These are phyloP conservation scores for Sporothrix curviconia DNA, from an alignment of 2,329 filamentous ascomycete species.

Conservation along the genomic window DNA sequence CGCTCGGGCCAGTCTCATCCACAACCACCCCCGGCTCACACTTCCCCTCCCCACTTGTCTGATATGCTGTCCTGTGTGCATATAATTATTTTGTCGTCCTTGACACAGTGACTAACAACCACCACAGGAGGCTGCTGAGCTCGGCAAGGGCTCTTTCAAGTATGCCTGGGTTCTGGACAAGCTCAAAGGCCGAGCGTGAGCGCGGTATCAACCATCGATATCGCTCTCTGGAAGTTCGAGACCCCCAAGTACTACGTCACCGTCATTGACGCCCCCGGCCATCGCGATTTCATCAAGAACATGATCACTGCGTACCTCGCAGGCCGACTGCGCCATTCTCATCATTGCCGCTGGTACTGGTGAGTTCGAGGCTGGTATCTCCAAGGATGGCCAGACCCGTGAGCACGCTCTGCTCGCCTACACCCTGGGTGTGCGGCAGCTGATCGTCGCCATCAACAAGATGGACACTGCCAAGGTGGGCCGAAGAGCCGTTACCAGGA, in stretches of 20 bases:
- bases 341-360: constrained; percentile 99
- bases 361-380: constrained; percentile 99
- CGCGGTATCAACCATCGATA: constrained; percentile 99
- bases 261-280: constrained; percentile 97
- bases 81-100: not conserved
- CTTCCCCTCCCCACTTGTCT: not conserved
- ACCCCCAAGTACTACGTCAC: constrained; percentile 97
- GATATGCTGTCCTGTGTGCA: not conserved
- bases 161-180: constrained; percentile 99
- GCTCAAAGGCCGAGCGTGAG: constrained; percentile 99
- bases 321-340: constrained; percentile 99
- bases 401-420: constrained; percentile 99
- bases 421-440: constrained; percentile 99
- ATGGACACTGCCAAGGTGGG: constrained; percentile 99
- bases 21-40: not conserved
- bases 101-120: constrained; percentile 12
- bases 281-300: constrained; percentile 99
- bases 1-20: no score
- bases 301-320: constrained; percentile 99
- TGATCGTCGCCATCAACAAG: constrained; percentile 99
- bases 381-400: constrained; percentile 99
- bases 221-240: constrained; percentile 99
- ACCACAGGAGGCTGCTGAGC: constrained; percentile 86
- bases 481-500: constrained; percentile 92
- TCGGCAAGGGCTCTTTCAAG: constrained; percentile 99